Conservation (phyloP, 1,284 basidiomycete genomes). For the Somion occarium region DNA sequence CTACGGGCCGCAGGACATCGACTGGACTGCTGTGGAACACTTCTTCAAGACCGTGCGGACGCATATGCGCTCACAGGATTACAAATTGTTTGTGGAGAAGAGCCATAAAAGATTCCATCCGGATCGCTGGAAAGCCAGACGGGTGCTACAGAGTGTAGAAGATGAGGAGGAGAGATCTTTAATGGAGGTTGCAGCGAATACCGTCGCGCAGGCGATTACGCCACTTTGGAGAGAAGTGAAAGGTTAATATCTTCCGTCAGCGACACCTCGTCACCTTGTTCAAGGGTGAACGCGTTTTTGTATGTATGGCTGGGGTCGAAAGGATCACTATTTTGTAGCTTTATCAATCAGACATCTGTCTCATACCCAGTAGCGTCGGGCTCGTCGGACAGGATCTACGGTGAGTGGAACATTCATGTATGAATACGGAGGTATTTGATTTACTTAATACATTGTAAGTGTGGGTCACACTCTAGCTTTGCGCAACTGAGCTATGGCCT, state of each 20-base stretch:
- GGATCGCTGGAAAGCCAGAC: slow-evolving; percentile 57
- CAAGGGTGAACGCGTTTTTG: too few species aligned
- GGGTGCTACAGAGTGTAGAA: slow-evolving; percentile 44
- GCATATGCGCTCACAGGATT: slow-evolving; percentile 55
- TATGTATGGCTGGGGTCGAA: too few species aligned
- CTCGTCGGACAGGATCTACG: too few species aligned
- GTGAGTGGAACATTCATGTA: too few species aligned
- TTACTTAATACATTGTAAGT: too few species aligned
- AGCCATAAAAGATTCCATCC: slow-evolving; percentile 68
- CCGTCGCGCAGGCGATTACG: slow-evolving; percentile 57
- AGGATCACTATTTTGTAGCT: too few species aligned
- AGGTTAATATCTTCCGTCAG: background rate
- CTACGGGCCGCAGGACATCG: slow-evolving; percentile 57
- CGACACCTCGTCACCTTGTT: too few species aligned
- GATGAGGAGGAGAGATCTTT: slow-evolving; percentile 49
- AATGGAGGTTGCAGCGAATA: slow-evolving; percentile 56
- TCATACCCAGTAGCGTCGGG: too few species aligned
- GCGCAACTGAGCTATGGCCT: too few species aligned
- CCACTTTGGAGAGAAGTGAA: slow-evolving; percentile 47
- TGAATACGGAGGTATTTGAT: too few species aligned
- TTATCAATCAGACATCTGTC: too few species aligned
- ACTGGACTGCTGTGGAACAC: slow-evolving; percentile 62
- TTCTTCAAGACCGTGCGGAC: slow-evolving; percentile 54
- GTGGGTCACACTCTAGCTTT: too few species aligned
- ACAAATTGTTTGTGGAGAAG: slow-evolving; percentile 57